Conservation (phyloP, 768 basidiomycete species). For the Pisolithus orientalis region DNA sequence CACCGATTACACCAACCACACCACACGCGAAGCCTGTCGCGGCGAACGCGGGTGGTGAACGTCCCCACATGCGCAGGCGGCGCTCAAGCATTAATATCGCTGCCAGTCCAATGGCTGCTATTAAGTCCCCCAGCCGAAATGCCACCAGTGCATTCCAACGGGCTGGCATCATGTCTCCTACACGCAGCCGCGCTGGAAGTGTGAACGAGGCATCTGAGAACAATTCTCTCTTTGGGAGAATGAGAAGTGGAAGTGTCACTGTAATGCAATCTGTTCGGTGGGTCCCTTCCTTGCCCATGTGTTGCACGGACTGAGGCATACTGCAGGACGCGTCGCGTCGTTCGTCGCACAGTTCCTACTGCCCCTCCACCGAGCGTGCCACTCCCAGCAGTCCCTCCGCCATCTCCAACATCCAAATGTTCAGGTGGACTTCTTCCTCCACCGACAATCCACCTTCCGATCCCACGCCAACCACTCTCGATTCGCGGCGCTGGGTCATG, state of each 20-base stretch:
- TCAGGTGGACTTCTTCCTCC: conserved; percentile 13
- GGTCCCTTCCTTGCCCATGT: conserved; percentile 10
- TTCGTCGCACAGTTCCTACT: conserved; percentile 25
- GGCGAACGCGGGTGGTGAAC: conserved; percentile 19
- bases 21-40: conserved; percentile 17
- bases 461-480: conserved; percentile 16
- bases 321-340: conserved; percentile 35
- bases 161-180: conserved; percentile 33
- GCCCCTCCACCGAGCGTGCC: conserved; percentile 24
- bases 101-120: conserved; percentile 47
- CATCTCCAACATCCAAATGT: conserved; percentile 15
- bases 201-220: conserved; percentile 30
- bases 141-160: conserved; percentile 47
- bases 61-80: conserved; percentile 50
- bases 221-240: conserved; percentile 43
- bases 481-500: not conserved
- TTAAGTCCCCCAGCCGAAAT: conserved; percentile 51
- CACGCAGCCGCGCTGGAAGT: conserved; percentile 44
- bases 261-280: conserved; percentile 31
- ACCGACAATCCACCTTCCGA: conserved; percentile 8
- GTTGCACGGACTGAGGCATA: not conserved
- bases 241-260: conserved; percentile 49
- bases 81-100: conserved; percentile 56
- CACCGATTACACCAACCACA: conserved; percentile 5
- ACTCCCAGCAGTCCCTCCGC: conserved; percentile 21